These are phyloP conservation scores for Pichia sp. DNA, from an alignment of 1,139 yeast genomes.

Conservation along the genomic window DNA sequence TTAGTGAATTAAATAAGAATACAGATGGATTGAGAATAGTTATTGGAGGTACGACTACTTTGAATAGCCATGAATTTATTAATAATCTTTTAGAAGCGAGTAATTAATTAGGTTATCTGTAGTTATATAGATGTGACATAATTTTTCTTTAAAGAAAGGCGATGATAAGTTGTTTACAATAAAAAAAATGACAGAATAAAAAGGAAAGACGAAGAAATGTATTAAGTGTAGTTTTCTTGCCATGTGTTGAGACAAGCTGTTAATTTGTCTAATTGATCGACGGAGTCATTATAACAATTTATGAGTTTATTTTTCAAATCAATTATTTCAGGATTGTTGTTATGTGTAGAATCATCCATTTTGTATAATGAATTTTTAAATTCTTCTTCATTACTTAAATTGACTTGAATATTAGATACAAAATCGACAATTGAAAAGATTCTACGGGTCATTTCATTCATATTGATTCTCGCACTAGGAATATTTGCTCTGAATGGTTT, in stretches of 20 bases:
- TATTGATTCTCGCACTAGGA: conserved; percentile 67
- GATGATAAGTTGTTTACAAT: not conserved
- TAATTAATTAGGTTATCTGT: not conserved
- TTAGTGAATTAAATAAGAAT: conserved; percentile 57
- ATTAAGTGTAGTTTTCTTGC: conserved; percentile 67
- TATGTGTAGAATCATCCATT: conserved; percentile 21
- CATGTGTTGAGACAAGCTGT: conserved; percentile 65
- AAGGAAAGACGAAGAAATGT: not conserved
- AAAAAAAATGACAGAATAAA: not conserved
- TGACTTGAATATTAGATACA: conserved; percentile 77
- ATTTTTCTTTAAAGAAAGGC: not conserved
- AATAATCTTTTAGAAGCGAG: conserved; percentile 27
- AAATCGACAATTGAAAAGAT: conserved; percentile 89
- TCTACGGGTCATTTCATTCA: conserved; percentile 79
- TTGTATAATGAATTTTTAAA: conserved; percentile 35
- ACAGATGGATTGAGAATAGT: conserved; percentile 49
- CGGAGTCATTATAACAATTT: conserved; percentile 51
- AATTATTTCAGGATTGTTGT: conserved; percentile 24
- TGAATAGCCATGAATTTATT: conserved; percentile 57
- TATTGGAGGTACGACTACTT: conserved; percentile 71
- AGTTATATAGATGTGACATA: not conserved
- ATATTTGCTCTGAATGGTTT: conserved; percentile 77
- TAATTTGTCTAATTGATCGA: conserved; percentile 60
- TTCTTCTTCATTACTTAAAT: conserved; percentile 64
- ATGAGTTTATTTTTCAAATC: conserved; percentile 33